Percentiles rank a stretch among this genome's conserved stretches.
These are phyloP conservation scores for Phytophthora megakarya DNA, from an alignment of 352 stramenopile genomes.

Conservation along the genomic window DNA sequence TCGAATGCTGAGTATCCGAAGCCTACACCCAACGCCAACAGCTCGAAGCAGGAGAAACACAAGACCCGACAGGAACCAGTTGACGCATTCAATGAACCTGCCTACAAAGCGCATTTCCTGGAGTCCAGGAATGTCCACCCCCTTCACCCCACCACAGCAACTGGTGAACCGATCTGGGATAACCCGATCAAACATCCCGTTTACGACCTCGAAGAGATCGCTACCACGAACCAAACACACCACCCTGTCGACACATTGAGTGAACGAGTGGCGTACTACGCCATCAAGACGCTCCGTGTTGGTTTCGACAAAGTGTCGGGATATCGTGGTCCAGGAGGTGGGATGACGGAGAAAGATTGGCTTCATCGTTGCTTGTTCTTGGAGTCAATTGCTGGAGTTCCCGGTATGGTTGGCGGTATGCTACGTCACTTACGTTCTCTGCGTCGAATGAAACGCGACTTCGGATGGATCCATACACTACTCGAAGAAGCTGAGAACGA, in stretches of 20 bases:
- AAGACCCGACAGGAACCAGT: background rate
- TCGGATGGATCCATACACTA: slow-evolving; percentile 92
- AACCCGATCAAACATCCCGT: slow-evolving; percentile 49
- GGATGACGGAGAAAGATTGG: slow-evolving; percentile 71
- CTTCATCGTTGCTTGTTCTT: slow-evolving; percentile 75
- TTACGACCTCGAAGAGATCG: slow-evolving; percentile 48
- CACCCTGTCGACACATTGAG: slow-evolving; percentile 40
- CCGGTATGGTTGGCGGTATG: slow-evolving; percentile 80
- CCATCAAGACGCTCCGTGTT: slow-evolving; percentile 48
- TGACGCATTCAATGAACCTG: slow-evolving; percentile 17
- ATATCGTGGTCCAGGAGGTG: slow-evolving; percentile 62
- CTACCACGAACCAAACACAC: slow-evolving; percentile 41
- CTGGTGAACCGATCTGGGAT: slow-evolving; percentile 41
- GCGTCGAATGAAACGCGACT: slow-evolving; percentile 83
- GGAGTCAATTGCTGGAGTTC: slow-evolving; percentile 79
- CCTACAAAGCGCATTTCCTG: slow-evolving; percentile 29
- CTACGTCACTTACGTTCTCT: slow-evolving; percentile 83
- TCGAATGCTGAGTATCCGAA: background rate
- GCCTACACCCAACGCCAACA: background rate
- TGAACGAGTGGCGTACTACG: slow-evolving; percentile 42
- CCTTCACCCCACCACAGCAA: slow-evolving; percentile 5
- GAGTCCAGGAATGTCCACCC: slow-evolving; percentile 25
- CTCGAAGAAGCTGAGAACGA: slow-evolving; percentile 95
- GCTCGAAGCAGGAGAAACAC: background rate
- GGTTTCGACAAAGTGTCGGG: slow-evolving; percentile 58